Evolutionary conservation across 139 green algal species (phyloP), one percentile per base, ranked within the genome.

Genomic region (Picochlorum sp.): DNA sequence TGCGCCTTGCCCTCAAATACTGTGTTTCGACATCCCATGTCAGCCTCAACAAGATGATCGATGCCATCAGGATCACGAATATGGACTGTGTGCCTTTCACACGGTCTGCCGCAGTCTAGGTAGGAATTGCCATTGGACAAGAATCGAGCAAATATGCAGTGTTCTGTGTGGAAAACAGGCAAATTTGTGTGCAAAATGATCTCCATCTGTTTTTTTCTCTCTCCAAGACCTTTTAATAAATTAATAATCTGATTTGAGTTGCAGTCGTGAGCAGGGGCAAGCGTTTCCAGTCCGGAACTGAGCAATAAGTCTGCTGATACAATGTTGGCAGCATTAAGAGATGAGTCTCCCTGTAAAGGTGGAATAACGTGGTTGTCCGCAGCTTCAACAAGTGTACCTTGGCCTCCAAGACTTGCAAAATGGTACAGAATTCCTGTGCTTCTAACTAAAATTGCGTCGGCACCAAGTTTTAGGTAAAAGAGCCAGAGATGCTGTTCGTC

Each of bases 131-230:
- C 85, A 26, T 62, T 35, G 20, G 73, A 86, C 16, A 95, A 70
- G 68, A 91, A 93, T 55, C 79, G 81, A 52, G 70, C 81, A 50
- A 89, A 93, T 10, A 89, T 82, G 63, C 87, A 93, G 76, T 91
- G 83, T 74, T 91, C 83, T 3, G 85, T 91, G 74, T 95, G 85
- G 66, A 95, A 93, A 65, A 93, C 85, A 54, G 87, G 83, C 26
- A 95, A 63, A 70, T 95, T 84, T 58, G 86, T 74, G 60, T 93
- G 83, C 31, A 87, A 28, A 8, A 95, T 70, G 2, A 72, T 70
- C 70, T 95, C 84, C 37, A 94, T 54, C 33, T 49, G 39, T 1
- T 28, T 24, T 18, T 39, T 29, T 7, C 32, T 31, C 4, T 28
- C 37, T 18, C 22, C 56, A 36, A 85, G 63, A 14, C 26, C 32